Conservation (phyloP, 2,329 filamentous ascomycete species). For the Thielaviopsis punctulata region DNA sequence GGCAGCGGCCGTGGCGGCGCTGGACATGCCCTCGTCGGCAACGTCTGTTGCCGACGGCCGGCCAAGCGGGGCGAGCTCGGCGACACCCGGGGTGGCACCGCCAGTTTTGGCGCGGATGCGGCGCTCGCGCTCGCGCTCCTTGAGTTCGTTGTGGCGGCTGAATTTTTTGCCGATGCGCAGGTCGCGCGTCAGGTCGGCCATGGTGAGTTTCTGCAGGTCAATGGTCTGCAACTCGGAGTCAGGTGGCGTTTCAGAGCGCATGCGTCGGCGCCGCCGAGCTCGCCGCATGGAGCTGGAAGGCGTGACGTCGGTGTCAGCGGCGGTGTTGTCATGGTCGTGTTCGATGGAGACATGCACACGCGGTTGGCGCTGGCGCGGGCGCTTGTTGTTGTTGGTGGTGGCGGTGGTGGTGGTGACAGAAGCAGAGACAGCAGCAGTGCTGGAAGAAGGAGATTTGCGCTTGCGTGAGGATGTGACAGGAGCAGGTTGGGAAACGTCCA, state of each 20-base stretch:
- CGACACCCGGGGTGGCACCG: not conserved
- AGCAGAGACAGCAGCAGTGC: not conserved
- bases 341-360: constrained; percentile 15
- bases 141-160: constrained; percentile 54
- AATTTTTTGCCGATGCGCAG: constrained; percentile 58
- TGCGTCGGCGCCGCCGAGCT: constrained; percentile 17
- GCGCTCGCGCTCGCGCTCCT: constrained; percentile 47
- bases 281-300: not conserved
- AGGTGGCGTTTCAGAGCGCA: constrained; percentile 40
- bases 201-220: constrained; percentile 48
- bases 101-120: constrained; percentile 18
- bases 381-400: too few species aligned
- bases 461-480: not conserved
- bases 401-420: too few species aligned
- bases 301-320: constrained; percentile 14
- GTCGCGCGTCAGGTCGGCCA: constrained; percentile 56
- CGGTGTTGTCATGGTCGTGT: constrained; percentile 13
- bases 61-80: not conserved
- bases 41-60: not conserved
- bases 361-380: constrained; percentile 14
- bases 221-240: constrained; percentile 45
- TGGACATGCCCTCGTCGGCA: constrained; percentile 8
- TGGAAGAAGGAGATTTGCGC: not conserved
- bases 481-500: too few species aligned
- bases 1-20: constrained; percentile 20